Base-by-base conservation (phyloP, 129 eudicot species). In the Escallonia herrerae region DNA sequence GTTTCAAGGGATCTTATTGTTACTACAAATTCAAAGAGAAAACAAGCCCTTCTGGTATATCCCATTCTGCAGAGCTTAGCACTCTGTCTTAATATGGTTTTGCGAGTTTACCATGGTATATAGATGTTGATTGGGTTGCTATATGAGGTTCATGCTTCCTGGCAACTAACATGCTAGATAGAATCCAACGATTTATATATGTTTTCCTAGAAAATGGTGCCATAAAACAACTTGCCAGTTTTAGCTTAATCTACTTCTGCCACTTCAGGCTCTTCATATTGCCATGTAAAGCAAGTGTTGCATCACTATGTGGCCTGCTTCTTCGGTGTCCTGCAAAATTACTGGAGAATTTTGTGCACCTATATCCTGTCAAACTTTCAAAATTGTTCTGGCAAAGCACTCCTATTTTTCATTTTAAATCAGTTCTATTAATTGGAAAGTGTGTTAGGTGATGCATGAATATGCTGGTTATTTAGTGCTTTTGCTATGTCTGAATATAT, bases 1-100 rank as follows among this genome's bases (percentile, higher is more conserved):
- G 95, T 94, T 33, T 94, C 97, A 58, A 94, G 99, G 90, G 97
- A 94, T 86, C 99, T 94, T 64, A 62, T 94, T 56, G 99, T 94
- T 13, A 82, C 87, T 43, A 76, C 77, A 74, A 89, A 67, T 82
- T 94, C 99, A 54, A 86, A 72, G 76, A 89, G 83, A 81, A 94
- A 94, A 71, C 97, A 94, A 74, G 93, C 87, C 53, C 90, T 94
- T 57, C 73, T 86, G 97, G 99, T 94, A 89, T 14, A 64, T 4
- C n/a, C 55, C 40, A 8, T 60, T 52, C 59, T 68, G 46, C 59
- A 40, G 37, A 48, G 15, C 58, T 48, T 57, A 56, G 50, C 64
- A 68, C 10, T 68, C 39, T 8, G 6, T 10, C 40, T 2, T n/a
- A 40, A 22, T 67, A 10, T 44, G 15, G 63, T 40, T 56, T 13